Evolutionary conservation across 2,329 filamentous ascomycete genomes (phyloP).

Genomic region (Mollisia scopiformis): DNA sequence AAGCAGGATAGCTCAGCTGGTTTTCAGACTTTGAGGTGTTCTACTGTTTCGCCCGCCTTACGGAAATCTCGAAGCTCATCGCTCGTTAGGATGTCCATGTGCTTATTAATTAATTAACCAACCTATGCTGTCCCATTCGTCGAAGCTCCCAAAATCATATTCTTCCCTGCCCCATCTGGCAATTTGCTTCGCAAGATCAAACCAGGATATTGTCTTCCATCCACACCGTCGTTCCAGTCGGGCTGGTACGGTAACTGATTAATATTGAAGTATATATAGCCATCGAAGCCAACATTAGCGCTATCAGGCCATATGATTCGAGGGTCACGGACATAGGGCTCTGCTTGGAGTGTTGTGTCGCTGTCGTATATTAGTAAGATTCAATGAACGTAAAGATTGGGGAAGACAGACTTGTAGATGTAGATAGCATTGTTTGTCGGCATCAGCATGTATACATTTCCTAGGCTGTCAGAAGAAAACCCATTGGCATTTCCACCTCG

Average conservation of each 20-base stretch:
- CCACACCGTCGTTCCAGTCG: constrained; percentile 49
- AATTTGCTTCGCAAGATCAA: constrained; percentile 48
- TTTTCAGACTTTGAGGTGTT: too few relatives aligned
- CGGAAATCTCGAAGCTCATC: too few relatives aligned
- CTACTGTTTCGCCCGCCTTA: too few relatives aligned
- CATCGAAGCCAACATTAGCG: constrained; percentile 44
- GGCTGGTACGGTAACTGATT: constrained; percentile 52
- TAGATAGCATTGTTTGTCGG: constrained; percentile 48
- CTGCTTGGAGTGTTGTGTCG: constrained; percentile 39
- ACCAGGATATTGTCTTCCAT: constrained; percentile 45
- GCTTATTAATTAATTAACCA: too few relatives aligned
- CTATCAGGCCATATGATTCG: constrained; percentile 48
- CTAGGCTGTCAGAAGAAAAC: constrained; percentile 46
- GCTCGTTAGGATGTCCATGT: too few relatives aligned
- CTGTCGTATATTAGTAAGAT: constrained; percentile 13
- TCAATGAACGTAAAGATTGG: too few relatives aligned
- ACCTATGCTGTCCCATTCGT: neutral
- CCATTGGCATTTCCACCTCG: constrained; percentile 49
- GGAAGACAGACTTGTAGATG: constrained; percentile 40
- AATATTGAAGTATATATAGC: constrained; percentile 51
- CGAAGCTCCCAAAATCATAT: constrained; percentile 15
- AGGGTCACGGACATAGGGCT: constrained; percentile 44
- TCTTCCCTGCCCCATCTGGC: constrained; percentile 40
- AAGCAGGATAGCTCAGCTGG: too few relatives aligned
- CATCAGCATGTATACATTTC: constrained; percentile 50